Base-by-base conservation (phyloP, 2,329 filamentous ascomycete species). In the Catunica adiposa region DNA sequence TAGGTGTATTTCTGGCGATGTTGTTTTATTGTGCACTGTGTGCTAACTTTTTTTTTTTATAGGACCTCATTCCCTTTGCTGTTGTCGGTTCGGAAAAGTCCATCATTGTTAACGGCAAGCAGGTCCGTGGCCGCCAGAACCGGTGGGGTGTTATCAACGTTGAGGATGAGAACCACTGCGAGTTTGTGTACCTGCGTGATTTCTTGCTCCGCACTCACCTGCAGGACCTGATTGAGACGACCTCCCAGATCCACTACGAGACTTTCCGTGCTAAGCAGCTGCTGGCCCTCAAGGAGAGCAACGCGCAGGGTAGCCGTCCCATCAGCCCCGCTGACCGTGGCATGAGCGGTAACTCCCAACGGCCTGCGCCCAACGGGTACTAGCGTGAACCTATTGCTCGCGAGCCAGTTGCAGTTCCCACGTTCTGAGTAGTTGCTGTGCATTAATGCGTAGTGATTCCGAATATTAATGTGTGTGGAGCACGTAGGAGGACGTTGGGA, bases 91-190 rank as follows among this genome's bases (percentile, higher is more conserved):
- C 90, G 54, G 92, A 98, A 75, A 95, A 94, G 78, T 90, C 84
- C 63, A 96, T 98, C 69, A 89, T 96, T 61, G 86, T 98, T 70
- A 88, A 90, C 66, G 92, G 92, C 71, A 90, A 95, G 78, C 88
- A 94, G 73, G 92, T 98, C 61, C 89, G 89, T 62, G 92, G 89
- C 62, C 89, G 92, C 66, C 92, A 98, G 74, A 98, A 97, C 80
- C 83, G 92, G 71, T 98, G 92, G 92, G 92, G 92, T 64, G 86
- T 97, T 62, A 97, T 98, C 77, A 98, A 98, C 67, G 90, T 98
- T 64, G 92, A 98, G 75, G 90, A 98, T 64, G 92, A 98, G 78
- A 94, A 84, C 73, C 92, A 98, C 78, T 98, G 92, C 80, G 92
- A 98, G 80, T 98, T 98, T 67, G 84, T 97, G 67, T 96, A 95